A percentile compares a stretch with the other conserved stretches of the same genome.
Conservation (phyloP, 2,329 filamentous ascomycete genomes). For the Ophiosphaerella korrae region DNA sequence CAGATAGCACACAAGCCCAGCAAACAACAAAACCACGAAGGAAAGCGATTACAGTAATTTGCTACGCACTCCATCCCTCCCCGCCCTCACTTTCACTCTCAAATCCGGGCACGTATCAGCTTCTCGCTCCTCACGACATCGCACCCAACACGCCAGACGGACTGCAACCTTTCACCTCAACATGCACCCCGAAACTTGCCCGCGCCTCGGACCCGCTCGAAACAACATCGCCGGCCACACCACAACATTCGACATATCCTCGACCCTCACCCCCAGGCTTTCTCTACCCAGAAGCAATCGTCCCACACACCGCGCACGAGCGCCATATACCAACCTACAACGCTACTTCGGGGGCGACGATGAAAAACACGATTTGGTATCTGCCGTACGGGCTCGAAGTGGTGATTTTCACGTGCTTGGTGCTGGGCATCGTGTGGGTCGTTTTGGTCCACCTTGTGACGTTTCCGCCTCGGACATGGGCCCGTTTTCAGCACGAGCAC, state of each 20-base stretch:
- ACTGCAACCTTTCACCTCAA: background rate
- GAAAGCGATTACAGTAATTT: background rate
- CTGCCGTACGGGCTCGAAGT: conserved; percentile 9
- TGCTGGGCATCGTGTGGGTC: conserved; percentile 10
- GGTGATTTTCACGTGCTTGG: conserved; percentile 4
- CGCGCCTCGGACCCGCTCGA: background rate
- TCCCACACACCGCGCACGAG: conserved; percentile 3
- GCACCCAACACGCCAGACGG: background rate
- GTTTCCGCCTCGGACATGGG: conserved; percentile 21
- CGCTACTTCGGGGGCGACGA: background rate
- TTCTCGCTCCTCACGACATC: background rate
- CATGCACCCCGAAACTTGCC: background rate
- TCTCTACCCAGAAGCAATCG: conserved; percentile 11
- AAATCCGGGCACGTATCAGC: background rate
- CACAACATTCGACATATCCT: conserved; percentile 5
- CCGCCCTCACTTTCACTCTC: conserved; percentile 1
- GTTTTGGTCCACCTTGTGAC: conserved; percentile 19
- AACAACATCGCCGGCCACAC: background rate
- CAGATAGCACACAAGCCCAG: background rate
- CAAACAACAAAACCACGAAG: background rate
- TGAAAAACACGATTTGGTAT: conserved; percentile 5
- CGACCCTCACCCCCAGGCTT: conserved; percentile 11
- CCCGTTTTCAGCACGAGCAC: background rate
- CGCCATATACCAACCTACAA: background rate
- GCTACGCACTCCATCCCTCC: background rate